phyloP scores from a whole-genome alignment of 2,329 filamentous ascomycete genomes.

The Aspergillus japonicus region DNA sequence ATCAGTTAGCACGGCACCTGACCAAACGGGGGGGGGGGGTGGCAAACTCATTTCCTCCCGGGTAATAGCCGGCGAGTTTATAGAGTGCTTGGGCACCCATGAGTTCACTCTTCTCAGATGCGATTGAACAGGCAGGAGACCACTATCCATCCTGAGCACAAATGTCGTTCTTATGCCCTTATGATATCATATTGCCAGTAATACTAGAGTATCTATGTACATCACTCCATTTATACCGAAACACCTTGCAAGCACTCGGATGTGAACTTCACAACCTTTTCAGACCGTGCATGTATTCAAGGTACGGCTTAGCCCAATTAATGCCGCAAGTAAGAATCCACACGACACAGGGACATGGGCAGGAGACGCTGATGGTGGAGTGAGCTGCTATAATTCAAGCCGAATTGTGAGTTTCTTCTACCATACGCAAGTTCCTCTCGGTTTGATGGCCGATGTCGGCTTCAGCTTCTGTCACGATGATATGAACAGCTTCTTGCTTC shows the following conservation, averaged over 20 bases:
- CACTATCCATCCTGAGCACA: no score
- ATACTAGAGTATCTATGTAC: no score
- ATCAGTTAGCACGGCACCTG: no score
- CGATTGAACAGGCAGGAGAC: no score
- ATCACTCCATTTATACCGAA: no score
- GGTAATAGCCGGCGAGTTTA: background rate
- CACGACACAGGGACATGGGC: background rate
- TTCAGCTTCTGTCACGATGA: conserved; percentile 30
- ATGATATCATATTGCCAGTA: no score
- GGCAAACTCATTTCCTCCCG: no score
- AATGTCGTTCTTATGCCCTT: no score
- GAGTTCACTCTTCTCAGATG: no score
- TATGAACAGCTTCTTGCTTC: conserved; percentile 28
- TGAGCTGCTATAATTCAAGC: background rate
- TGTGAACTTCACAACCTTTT: background rate
- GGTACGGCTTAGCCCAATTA: background rate
- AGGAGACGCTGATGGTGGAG: background rate
- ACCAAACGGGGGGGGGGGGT: no score
- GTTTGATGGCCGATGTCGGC: background rate
- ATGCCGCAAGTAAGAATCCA: background rate
- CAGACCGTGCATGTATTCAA: background rate
- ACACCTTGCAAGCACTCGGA: no score
- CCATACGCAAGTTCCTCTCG: background rate
- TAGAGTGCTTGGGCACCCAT: no score
- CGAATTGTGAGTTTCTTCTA: background rate